A percentile compares a stretch with the other conserved stretches of the same genome.
phyloP scores from a whole-genome alignment of 2,329 filamentous ascomycete species.

The Boeremia exigua region DNA sequence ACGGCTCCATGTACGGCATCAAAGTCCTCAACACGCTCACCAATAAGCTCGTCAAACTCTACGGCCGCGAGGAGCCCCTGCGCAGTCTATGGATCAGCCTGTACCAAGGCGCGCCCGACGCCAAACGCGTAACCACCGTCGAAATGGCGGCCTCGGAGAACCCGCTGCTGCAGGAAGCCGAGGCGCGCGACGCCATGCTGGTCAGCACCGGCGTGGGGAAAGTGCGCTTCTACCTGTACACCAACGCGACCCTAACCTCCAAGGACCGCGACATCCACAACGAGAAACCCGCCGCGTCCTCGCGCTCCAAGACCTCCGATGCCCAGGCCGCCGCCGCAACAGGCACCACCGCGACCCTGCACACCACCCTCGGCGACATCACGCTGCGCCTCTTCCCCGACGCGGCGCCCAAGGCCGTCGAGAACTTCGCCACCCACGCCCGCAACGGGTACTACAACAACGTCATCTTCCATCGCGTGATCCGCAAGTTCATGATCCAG shows the following conservation, averaged over 20 bases:
- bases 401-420: slow-evolving; percentile 90
- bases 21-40: slow-evolving; percentile 97
- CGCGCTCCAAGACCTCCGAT: slow-evolving; percentile 51
- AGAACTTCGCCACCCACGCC: slow-evolving; percentile 95
- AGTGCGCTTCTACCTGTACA: slow-evolving; percentile 97
- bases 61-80: slow-evolving; percentile 87
- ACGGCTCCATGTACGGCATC: slow-evolving; percentile 88
- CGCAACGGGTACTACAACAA: slow-evolving; percentile 95
- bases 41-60: slow-evolving; percentile 88
- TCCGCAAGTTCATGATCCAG: slow-evolving; percentile 98
- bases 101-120: slow-evolving; percentile 94
- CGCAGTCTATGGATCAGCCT: slow-evolving; percentile 81
- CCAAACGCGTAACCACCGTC: slow-evolving; percentile 90
- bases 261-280: slow-evolving; percentile 87
- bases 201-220: slow-evolving; percentile 84
- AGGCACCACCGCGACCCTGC: slow-evolving; percentile 81
- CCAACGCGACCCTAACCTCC: slow-evolving; percentile 74
- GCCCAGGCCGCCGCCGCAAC: slow-evolving; percentile 69
- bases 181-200: slow-evolving; percentile 87
- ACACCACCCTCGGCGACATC: slow-evolving; percentile 94
- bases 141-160: slow-evolving; percentile 97
- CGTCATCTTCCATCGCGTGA: slow-evolving; percentile 96
- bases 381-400: slow-evolving; percentile 91
- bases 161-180: slow-evolving; percentile 89
- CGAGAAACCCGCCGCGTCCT: slow-evolving; percentile 78